Evolutionary conservation across 805 yeast genomes (phyloP).

Genomic region (Candida silvicultrix): DNA sequence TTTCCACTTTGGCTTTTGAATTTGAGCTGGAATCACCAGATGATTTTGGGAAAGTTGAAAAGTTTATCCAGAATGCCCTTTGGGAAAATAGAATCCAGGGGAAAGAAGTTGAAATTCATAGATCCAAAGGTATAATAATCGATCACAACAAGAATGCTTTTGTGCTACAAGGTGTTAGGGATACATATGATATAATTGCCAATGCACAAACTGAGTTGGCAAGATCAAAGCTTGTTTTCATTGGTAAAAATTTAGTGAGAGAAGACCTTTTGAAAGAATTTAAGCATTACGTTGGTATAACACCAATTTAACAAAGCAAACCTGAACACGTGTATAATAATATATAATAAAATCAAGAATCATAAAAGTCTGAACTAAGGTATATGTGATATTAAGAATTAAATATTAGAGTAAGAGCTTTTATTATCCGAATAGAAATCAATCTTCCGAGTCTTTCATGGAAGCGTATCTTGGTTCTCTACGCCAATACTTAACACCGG

Average conservation of each 20-base stretch:
- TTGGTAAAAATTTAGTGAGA: constrained; percentile 57
- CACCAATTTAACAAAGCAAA: not conserved
- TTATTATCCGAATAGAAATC: too few relatives aligned
- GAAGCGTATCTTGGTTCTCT: constrained; percentile 19
- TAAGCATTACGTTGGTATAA: constrained; percentile 11
- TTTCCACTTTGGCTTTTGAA: constrained; percentile 45
- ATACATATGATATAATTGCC: constrained; percentile 76
- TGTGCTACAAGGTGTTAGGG: constrained; percentile 81
- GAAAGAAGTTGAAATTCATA: constrained; percentile 58
- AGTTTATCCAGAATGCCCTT: constrained; percentile 59
- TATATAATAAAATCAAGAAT: not conserved
- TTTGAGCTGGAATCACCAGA: constrained; percentile 30
- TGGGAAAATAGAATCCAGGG: constrained; percentile 61
- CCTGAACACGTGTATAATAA: not conserved
- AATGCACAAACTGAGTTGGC: constrained; percentile 30
- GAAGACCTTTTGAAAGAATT: constrained; percentile 30
- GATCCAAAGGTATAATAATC: constrained; percentile 73
- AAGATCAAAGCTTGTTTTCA: constrained; percentile 60
- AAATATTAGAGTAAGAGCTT: too few relatives aligned
- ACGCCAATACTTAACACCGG: constrained; percentile 5
- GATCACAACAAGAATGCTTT: constrained; percentile 23
- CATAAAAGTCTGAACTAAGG: too few relatives aligned
- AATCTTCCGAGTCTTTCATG: constrained; percentile 15
- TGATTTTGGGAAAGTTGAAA: constrained; percentile 44
- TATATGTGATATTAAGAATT: too few relatives aligned